Conservation (phyloP, 495 filamentous ascomycete genomes). For the Aspergillus olivimuriae region DNA sequence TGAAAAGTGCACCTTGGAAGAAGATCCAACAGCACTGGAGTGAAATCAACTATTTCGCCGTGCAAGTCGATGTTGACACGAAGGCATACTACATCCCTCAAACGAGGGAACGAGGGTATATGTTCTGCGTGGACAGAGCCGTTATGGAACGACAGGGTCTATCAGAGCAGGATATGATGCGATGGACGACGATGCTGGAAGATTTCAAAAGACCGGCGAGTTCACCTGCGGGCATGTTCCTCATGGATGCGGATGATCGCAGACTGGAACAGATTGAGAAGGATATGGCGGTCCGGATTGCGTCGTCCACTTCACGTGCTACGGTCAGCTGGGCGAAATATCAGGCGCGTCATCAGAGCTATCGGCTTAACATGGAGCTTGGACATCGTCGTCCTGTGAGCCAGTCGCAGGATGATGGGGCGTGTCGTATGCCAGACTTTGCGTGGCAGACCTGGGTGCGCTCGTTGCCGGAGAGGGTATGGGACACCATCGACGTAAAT, state of each 20-base stretch:
- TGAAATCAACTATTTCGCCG: constrained; percentile 49
- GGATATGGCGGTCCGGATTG: constrained; percentile 24
- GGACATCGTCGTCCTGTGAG: constrained; percentile 51
- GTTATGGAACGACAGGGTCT: constrained; percentile 18
- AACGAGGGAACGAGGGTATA: constrained; percentile 66
- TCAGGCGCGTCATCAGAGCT: constrained; percentile 47
- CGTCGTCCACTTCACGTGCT: constrained; percentile 6
- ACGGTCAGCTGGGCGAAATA: constrained; percentile 51
- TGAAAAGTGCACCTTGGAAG: constrained; percentile 56
- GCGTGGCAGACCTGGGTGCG: constrained; percentile 44
- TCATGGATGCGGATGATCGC: constrained; percentile 52
- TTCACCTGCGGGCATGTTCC: constrained; percentile 55
- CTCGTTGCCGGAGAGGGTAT: constrained; percentile 48
- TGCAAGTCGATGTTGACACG: constrained; percentile 48
- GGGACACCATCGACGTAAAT: constrained; percentile 63
- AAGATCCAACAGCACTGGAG: constrained; percentile 45
- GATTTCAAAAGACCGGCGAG: constrained; percentile 53
- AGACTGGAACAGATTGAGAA: constrained; percentile 44
- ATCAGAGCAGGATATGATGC: constrained; percentile 8
- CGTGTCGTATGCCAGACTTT: constrained; percentile 48
- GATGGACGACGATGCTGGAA: constrained; percentile 34
- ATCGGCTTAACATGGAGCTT: constrained; percentile 38
- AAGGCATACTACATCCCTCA: constrained; percentile 79
- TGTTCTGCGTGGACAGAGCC: constrained; percentile 53
- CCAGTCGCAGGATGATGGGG: constrained; percentile 46